A percentile compares a stretch with the other conserved stretches of the same genome.
Conservation (phyloP, 352 stramenopile genomes). For the Globisporangium acanthophoron region DNA sequence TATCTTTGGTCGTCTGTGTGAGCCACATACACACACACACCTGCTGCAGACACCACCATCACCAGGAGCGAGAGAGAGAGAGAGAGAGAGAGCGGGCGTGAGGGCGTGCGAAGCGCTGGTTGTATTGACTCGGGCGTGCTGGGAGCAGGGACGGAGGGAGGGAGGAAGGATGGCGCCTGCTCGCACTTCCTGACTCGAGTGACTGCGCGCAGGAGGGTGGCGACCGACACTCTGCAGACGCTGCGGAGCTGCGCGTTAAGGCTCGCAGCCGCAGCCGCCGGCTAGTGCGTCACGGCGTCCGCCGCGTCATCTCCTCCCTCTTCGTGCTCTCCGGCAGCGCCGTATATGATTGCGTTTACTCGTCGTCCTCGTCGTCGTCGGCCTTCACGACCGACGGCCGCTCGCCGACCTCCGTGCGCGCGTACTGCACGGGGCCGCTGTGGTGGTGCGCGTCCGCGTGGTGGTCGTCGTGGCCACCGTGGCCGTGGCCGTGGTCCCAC, state of each 20-base stretch:
- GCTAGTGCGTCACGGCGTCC: not conserved
- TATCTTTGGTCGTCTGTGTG: not conserved
- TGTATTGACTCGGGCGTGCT: not conserved
- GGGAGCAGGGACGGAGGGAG: not conserved
- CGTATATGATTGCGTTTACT: constrained; percentile 20
- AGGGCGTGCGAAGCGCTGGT: not conserved
- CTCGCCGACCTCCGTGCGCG: constrained; percentile 61
- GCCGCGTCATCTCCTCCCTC: not conserved
- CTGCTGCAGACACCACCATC: too few relatives aligned
- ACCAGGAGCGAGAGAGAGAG: not conserved
- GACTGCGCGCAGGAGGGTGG: too few relatives aligned
- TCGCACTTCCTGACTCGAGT: not conserved
- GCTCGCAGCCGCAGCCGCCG: not conserved
- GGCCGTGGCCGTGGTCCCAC: constrained; percentile 71
- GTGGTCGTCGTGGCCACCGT: constrained; percentile 39
- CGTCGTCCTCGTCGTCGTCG: constrained; percentile 28
- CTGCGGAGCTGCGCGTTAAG: constrained; percentile 1
- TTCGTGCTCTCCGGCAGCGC: not conserved
- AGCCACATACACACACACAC: not conserved
- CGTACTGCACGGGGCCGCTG: constrained; percentile 56
- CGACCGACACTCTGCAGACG: too few relatives aligned
- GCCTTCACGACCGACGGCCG: constrained; percentile 47
- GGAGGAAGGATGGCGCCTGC: not conserved
- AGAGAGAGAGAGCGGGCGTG: not conserved
- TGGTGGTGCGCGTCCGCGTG: constrained; percentile 22